Conservation (phyloP, 208 protist species). For the Jaenimonas drosophilae region DNA sequence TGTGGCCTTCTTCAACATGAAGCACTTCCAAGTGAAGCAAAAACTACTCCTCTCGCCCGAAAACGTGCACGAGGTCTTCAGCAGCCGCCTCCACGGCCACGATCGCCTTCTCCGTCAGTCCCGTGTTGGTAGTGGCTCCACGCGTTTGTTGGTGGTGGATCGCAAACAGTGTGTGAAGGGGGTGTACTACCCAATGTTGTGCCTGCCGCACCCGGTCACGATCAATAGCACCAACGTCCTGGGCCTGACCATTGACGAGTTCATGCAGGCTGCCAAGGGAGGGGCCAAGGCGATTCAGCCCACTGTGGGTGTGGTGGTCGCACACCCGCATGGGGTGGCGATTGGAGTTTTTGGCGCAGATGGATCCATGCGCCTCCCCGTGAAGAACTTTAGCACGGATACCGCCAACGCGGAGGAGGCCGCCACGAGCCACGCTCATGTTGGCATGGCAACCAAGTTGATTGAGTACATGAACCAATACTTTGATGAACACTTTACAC, state of each 20-base stretch:
- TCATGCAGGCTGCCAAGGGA: conserved; percentile 18
- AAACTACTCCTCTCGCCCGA: conserved; percentile 34
- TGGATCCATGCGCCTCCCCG: conserved; percentile 6
- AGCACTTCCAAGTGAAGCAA: conserved; percentile 53
- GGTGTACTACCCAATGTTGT: conserved; percentile 63
- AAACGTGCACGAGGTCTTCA: conserved; percentile 23
- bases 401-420: too few species aligned
- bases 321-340: conserved; percentile 13
- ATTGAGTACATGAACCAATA: too few species aligned
- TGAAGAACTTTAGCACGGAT: conserved; percentile 14
- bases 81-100: conserved; percentile 20
- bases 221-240: conserved; percentile 30
- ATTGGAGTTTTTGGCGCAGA: conserved; percentile 9
- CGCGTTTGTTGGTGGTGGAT: conserved; percentile 77
- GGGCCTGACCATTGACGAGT: conserved; percentile 41
- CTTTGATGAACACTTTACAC: too few species aligned
- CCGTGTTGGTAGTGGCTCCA: conserved; percentile 29
- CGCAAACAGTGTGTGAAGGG: conserved; percentile 65
- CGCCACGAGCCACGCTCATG: too few species aligned
- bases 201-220: conserved; percentile 49
- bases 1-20: conserved; percentile 79
- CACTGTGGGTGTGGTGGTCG: conserved; percentile 10
- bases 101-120: conserved; percentile 75
- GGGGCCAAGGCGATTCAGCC: conserved; percentile 1
- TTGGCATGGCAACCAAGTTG: too few species aligned